These are phyloP conservation scores for Coriaria nepalensis DNA, from an alignment of 306 rosid genomes.

Conservation along the genomic window DNA sequence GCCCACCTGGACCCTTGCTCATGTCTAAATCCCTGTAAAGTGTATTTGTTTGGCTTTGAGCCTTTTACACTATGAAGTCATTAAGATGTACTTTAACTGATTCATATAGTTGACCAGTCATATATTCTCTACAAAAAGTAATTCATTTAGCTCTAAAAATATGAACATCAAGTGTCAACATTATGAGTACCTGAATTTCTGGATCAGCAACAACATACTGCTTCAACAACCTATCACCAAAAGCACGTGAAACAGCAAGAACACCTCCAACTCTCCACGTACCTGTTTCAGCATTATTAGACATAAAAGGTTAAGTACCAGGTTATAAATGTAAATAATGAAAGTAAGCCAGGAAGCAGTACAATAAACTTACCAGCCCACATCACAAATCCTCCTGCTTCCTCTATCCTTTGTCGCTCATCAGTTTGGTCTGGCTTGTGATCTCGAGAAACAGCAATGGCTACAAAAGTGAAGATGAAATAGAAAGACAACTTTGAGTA, in stretches of 20 bases:
- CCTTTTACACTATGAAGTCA: too few relatives aligned
- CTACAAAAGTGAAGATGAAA: conserved; percentile 18
- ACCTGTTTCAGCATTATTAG: conserved; percentile 29
- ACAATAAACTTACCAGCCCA: conserved; percentile 65
- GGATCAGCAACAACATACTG: conserved; percentile 98
- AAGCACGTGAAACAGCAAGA: conserved; percentile 97
- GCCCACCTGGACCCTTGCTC: too few relatives aligned
- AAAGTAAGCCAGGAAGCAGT: background rate
- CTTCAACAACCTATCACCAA: conserved; percentile 91
- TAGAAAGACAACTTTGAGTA: conserved; percentile 1
- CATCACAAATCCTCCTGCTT: conserved; percentile 95
- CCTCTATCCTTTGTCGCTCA: conserved; percentile 89
- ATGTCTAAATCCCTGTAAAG: too few relatives aligned
- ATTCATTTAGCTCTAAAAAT: conserved; percentile 2
- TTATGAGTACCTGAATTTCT: conserved; percentile 64
- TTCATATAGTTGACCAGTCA: conserved; percentile 1
- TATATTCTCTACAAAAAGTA: background rate
- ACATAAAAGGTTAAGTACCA: background rate
- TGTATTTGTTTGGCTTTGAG: too few relatives aligned
- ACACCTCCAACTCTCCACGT: conserved; percentile 99
- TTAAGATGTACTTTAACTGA: too few relatives aligned
- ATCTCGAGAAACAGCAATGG: conserved; percentile 94
- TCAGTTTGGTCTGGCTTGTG: conserved; percentile 97
- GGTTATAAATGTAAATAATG: background rate
- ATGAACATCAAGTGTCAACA: conserved; percentile 3